Evolutionary conservation across 768 basidiomycete genomes (phyloP), one percentile per base, ranked within the genome.

Genomic region (Suillus paluster): DNA sequence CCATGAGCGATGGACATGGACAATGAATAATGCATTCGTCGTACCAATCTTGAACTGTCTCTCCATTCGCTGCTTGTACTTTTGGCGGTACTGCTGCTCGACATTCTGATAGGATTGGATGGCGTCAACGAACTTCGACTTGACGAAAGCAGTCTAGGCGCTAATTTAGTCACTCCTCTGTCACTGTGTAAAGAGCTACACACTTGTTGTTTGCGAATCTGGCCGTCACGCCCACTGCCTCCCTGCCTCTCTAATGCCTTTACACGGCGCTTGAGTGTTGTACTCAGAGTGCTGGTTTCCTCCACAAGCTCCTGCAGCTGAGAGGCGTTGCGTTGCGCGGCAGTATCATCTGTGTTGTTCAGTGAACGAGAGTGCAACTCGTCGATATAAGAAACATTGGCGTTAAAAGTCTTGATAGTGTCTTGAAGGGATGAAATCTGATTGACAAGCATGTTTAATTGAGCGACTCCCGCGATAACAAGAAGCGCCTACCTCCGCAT

Each of bases 1-100:
- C 27, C 15, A 48, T 36, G 38, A 41, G 50, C 44, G 8, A 64
- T 30, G 17, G 33, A 55, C 17, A 64, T 30, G 17, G 33, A 55
- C 17, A 55, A 41, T 12, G 8, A 27, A 58, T 64, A 19, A 57
- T 12, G 19, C 30, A 36, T 45, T 49, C 53, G 19, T 25, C 84
- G 14, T 48, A 89, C 91, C 91, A 63, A 96, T 97, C 71, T 86
- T 92, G 77, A 91, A 91, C 75, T 97, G 92, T 62, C 93, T 82
- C 71, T 92, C 91, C 78, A 94, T 85, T 27, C 92, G 80, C 73
- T 92, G 87, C 77, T 89, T 92, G 76, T 91, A 90, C 74, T 86
- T 89, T 63, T 83, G 77, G 39, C 93, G 86, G 70, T 92, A 87
- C 68, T 91, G 87, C 67, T 89, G 86, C 71, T 95, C 94, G 39